Base-by-base conservation (phyloP, 345 rosid genomes). In the Iberis pinnata region DNA sequence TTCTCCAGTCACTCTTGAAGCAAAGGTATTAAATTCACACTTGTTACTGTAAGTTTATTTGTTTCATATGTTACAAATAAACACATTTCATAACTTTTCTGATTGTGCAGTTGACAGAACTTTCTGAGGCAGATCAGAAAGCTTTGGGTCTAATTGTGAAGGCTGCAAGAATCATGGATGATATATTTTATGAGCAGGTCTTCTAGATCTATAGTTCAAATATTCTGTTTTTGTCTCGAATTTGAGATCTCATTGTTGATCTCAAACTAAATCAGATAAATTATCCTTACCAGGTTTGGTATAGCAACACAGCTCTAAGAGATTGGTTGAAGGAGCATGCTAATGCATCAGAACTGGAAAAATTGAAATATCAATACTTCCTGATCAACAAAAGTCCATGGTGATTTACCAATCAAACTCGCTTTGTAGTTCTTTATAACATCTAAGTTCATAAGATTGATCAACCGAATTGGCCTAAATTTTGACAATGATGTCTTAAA, bases 301-400 rank as follows among this genome's bases (percentile, higher is more conserved):
- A 72, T 61, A 80, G 78, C 82, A 87, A 90, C 77, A 82, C 95
- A 43, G 61, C 68, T 74, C 70, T 90, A 26, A 78, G 88, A 69
- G 87, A 78, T 60, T 90, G 89, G 95, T 78, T 84, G 64, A 80
- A 79, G 74, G 77, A 79, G 60, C 85, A 74, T 64, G 82, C 92
- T 35, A 56, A 63, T 65, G 72, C 61, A 27, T 84, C 98, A 62
- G 76, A 82, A 63, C 47, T 87, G 49, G 84, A 84, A 62, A 70
- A 69, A 52, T 47, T 80, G 25, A 90, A 90, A 61, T 84, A 89
- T 95, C 59, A 62, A 52, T 90, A 80, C 69, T 90, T 79, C 78
- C 43, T 52, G 52, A 84, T 90, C 67, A 87, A 90, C 62, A 87
- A 82, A 78, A 71, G 92, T 63, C 98, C 98, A 62, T 84, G 98